These are phyloP conservation scores for Umbelopsis sp. DNA, from an alignment of 192 early-diverging fungal genomes.

Conservation along the genomic window DNA sequence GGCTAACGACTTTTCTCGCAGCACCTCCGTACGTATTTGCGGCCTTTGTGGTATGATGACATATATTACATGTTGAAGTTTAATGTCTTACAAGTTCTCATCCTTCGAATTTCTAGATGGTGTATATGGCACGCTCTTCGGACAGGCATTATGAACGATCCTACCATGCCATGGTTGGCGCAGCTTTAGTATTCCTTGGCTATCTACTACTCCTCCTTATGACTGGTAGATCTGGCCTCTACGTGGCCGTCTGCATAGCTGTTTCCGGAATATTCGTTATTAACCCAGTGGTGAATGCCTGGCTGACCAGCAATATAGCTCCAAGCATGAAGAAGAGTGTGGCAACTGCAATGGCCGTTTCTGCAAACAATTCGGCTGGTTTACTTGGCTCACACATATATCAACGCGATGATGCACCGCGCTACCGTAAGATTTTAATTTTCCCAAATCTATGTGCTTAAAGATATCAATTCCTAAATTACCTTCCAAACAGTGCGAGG, in stretches of 20 bases:
- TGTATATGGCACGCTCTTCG: constrained; percentile 28
- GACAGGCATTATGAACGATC: constrained; percentile 27
- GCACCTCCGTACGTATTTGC: constrained; percentile 36
- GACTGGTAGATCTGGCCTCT: background rate
- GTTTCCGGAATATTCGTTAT: constrained; percentile 37
- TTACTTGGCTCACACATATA: constrained; percentile 37
- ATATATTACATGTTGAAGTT: background rate
- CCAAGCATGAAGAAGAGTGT: constrained; percentile 39
- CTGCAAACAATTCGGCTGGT: constrained; percentile 34
- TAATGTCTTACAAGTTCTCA: background rate
- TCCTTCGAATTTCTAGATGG: constrained; percentile 19
- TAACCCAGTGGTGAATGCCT: constrained; percentile 36
- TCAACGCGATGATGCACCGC: constrained; percentile 27
- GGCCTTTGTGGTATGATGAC: constrained; percentile 22
- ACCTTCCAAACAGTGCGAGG: constrained; percentile 16
- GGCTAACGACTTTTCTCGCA: background rate
- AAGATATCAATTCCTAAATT: background rate
- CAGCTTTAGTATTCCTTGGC: constrained; percentile 24
- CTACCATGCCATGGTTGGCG: constrained; percentile 31
- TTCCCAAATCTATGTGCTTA: background rate
- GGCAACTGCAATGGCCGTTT: constrained; percentile 35
- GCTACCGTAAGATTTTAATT: constrained; percentile 25
- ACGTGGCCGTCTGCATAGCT: constrained; percentile 34
- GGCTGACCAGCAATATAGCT: constrained; percentile 35
- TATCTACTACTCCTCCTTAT: constrained; percentile 23